phyloP scores from a whole-genome alignment of 768 basidiomycete species.

The Crepidotus variabilis region DNA sequence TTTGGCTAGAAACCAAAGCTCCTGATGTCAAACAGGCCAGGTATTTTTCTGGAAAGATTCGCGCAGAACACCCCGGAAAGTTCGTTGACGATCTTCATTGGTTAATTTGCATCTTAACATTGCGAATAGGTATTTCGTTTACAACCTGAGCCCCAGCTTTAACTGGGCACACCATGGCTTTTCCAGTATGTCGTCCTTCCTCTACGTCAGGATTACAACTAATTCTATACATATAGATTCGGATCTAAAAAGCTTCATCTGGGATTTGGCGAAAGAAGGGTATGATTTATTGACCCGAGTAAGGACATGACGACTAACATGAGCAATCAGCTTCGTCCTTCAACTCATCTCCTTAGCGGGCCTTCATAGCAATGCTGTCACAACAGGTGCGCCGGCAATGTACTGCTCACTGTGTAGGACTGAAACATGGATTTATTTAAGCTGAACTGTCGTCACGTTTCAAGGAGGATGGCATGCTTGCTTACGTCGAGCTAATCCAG shows the following conservation, averaged over 20 bases:
- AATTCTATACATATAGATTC: conserved; percentile 39
- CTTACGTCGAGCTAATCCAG: conserved; percentile 87
- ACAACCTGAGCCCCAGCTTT: conserved; percentile 92
- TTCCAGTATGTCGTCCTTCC: conserved; percentile 22
- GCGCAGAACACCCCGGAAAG: conserved; percentile 72
- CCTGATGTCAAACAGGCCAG: conserved; percentile 80
- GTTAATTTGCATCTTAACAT: background rate
- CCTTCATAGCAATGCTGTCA: conserved; percentile 79
- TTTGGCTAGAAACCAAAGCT: conserved; percentile 93
- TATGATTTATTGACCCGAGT: conserved; percentile 21
- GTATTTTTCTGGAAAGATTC: conserved; percentile 72
- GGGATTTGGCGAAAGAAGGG: conserved; percentile 91
- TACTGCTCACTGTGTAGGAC: background rate
- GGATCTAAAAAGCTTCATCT: conserved; percentile 80
- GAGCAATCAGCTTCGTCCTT: conserved; percentile 63
- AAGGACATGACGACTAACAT: no score
- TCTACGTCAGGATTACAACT: background rate
- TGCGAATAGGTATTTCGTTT: conserved; percentile 71
- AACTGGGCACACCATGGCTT: conserved; percentile 89
- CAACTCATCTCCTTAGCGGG: conserved; percentile 89
- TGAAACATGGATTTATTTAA: conserved; percentile 18
- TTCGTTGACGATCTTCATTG: conserved; percentile 23
- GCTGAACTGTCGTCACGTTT: conserved; percentile 78
- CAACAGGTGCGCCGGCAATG: conserved; percentile 50
- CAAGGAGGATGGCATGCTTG: conserved; percentile 89